Percentiles rank a stretch among this genome's conserved stretches.
These are phyloP conservation scores for Chaetomium tenue DNA, from an alignment of 495 filamentous ascomycete species.

Conservation along the genomic window DNA sequence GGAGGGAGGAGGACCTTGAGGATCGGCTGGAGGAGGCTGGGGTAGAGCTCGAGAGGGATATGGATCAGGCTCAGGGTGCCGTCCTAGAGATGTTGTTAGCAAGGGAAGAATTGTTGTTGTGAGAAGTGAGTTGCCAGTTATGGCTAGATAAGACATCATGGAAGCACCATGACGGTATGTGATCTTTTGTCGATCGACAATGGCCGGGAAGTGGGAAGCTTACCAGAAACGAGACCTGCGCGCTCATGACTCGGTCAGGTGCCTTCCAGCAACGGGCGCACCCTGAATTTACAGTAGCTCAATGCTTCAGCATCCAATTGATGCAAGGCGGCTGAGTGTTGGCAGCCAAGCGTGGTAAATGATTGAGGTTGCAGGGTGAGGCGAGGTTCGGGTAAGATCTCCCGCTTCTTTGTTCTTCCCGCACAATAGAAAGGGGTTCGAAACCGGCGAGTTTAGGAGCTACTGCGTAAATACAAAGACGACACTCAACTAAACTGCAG, in stretches of 20 bases:
- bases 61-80: slow-evolving; percentile 84
- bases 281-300: slow-evolving; percentile 2
- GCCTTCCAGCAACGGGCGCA: not conserved
- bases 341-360: not conserved
- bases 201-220: slow-evolving; percentile 24
- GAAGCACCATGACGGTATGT: not conserved
- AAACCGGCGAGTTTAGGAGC: not conserved
- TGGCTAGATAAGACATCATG: not conserved
- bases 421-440: not conserved
- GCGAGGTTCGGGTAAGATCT: not conserved
- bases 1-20: slow-evolving; percentile 76
- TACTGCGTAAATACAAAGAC: not conserved
- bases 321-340: not conserved
- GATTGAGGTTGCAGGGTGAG: not conserved
- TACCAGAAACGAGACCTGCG: slow-evolving; percentile 58
- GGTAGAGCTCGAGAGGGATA: slow-evolving; percentile 80
- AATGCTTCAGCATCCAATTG: not conserved
- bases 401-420: not conserved
- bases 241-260: slow-evolving; percentile 45
- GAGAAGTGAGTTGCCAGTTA: not conserved
- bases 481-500: not conserved
- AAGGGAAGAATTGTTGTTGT: not conserved
- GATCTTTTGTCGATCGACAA: not conserved
- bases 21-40: slow-evolving; percentile 77
- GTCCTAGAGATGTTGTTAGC: slow-evolving; percentile 57